A percentile compares a stretch with the other conserved stretches of the same genome.
Conservation (phyloP, 345 rosid genomes). For the Corchorus olitorius region DNA sequence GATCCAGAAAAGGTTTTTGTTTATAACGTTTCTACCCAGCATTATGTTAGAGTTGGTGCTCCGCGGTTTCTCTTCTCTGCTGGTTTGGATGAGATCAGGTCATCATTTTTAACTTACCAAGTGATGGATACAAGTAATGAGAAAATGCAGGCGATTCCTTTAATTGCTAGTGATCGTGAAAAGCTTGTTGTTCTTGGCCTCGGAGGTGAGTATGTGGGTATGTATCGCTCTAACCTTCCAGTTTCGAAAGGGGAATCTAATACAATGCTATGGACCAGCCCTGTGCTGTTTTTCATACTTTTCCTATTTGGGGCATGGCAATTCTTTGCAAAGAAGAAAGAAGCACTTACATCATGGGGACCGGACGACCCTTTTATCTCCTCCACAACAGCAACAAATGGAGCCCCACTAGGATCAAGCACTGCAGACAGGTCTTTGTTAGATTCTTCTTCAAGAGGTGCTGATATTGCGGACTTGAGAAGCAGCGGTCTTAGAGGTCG, state of each 20-base stretch:
- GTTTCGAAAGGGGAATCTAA: constrained; percentile 61
- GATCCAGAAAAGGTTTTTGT: constrained; percentile 68
- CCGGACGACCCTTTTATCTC: constrained; percentile 82
- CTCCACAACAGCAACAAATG: constrained; percentile 48
- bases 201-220: constrained; percentile 76
- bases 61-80: constrained; percentile 83
- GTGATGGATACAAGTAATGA: constrained; percentile 27
- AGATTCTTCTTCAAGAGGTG: constrained; percentile 65
- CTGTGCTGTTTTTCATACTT: constrained; percentile 78
- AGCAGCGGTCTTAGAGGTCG: constrained; percentile 50
- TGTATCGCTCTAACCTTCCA: constrained; percentile 77
- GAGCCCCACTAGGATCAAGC: constrained; percentile 48
- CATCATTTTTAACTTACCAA: constrained; percentile 66
- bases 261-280: constrained; percentile 82
- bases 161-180: constrained; percentile 80
- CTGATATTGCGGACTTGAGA: constrained; percentile 64
- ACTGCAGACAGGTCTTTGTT: constrained; percentile 57
- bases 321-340: constrained; percentile 96
- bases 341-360: constrained; percentile 93
- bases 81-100: constrained; percentile 68
- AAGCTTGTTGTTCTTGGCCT: constrained; percentile 79
- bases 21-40: constrained; percentile 82
- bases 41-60: constrained; percentile 65
- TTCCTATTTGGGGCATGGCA: constrained; percentile 91
- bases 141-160: constrained; percentile 40